Evolutionary conservation across 2,329 filamentous ascomycete genomes (phyloP), one percentile per base, ranked within the genome.

Genomic region (Colletotrichum gigasporum): DNA sequence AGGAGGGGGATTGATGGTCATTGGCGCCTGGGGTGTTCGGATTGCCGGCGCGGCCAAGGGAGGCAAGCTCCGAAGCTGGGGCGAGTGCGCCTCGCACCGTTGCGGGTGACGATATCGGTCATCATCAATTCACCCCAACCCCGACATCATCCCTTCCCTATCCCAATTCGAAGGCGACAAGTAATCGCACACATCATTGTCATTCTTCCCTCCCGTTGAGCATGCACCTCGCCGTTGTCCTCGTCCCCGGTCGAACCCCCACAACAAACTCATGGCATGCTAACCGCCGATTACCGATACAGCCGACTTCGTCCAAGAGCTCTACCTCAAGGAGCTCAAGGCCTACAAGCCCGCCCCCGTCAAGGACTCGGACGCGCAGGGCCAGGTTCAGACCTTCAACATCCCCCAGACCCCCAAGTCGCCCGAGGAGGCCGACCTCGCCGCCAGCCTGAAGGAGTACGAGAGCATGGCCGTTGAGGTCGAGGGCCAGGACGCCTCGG

Each of bases 301-400:
- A 98, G 96, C 93, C 89, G 96, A 99, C 81, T 89, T 97, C 75
- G 93, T 99, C 74, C 96, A 98, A 83, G 95, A 98, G 79, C 88
- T 99, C 77, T 99, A 99, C 87, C 90, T 99, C 73, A 91, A 91
- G 80, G 94, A 98, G 83, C 90, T 99, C 78, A 96, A 95, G 84
- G 88, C 89, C 82, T 98, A 97, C 91, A 98, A 98, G 88, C 84
- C 90, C 69, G 85, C 92, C 61, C 84, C 89, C 71, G 78, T 95
- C 83, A 97, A 97, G 87, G 86, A 93, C 69, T 88, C 88, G 74
- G 96, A 98, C 76, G 85, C 94, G 76, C 91, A 95, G 72, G 94
- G 93, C 77, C 91, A 97, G 73, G 96, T 98, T 73, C 92, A 96
- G 79, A 92, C 89, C 79, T 99, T 98, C 86, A 76, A 78, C 75